These are phyloP conservation scores for Kwoniella pini DNA, from an alignment of 768 basidiomycete species.

Conservation along the genomic window DNA sequence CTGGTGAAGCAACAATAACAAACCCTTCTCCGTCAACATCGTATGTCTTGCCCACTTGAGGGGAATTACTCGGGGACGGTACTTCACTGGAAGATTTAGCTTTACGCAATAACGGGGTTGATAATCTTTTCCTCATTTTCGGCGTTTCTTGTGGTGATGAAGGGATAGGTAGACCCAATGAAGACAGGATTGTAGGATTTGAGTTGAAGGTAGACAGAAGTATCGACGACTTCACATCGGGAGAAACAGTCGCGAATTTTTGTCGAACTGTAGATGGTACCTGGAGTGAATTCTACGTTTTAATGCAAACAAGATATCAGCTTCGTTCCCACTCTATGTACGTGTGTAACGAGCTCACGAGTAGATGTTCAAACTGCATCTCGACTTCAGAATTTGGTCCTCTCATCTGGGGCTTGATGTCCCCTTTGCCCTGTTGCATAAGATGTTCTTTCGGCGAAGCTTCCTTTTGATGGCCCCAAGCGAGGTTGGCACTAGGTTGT, in stretches of 20 bases:
- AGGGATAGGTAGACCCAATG: slow-evolving; percentile 41
- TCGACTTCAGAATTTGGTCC: slow-evolving; percentile 28
- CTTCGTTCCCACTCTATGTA: too few relatives aligned
- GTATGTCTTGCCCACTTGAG: slow-evolving; percentile 43
- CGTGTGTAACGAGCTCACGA: too few relatives aligned
- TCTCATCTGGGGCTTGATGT: not conserved
- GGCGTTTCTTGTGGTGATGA: slow-evolving; percentile 19
- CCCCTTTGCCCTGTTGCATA: too few relatives aligned
- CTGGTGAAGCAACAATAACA: slow-evolving; percentile 43
- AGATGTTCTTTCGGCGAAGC: slow-evolving; percentile 26
- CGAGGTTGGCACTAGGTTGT: slow-evolving; percentile 27
- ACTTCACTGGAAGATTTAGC: slow-evolving; percentile 41
- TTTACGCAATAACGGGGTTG: slow-evolving; percentile 41
- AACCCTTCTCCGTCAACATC: slow-evolving; percentile 41
- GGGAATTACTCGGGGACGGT: slow-evolving; percentile 25
- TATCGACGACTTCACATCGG: slow-evolving; percentile 42
- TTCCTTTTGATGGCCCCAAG: slow-evolving; percentile 26
- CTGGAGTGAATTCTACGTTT: slow-evolving; percentile 52
- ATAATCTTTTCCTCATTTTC: slow-evolving; percentile 40
- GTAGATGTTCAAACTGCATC: slow-evolving; percentile 33
- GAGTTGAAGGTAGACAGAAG: slow-evolving; percentile 29
- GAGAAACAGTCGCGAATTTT: slow-evolving; percentile 43
- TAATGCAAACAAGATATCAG: too few relatives aligned
- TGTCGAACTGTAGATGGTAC: slow-evolving; percentile 45
- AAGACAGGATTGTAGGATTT: slow-evolving; percentile 41